Base-by-base conservation (phyloP, 2,329 filamentous ascomycete genomes). In the Parafenestella ontariensis region DNA sequence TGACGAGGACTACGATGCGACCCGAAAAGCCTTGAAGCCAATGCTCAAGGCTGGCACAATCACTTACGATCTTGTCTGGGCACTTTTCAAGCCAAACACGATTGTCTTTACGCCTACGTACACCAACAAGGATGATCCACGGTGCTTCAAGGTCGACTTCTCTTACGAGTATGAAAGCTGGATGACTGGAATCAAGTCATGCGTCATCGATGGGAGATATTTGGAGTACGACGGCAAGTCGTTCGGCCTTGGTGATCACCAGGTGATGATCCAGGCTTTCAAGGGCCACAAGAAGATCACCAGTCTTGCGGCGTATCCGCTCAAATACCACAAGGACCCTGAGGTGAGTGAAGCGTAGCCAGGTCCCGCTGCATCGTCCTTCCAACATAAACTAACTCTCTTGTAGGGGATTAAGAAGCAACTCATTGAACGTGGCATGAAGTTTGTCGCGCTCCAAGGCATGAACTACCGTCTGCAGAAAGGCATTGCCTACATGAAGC, bases 31-130 rank as follows among this genome's bases (percentile, higher is more conserved):
- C 1, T 82, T 96, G 0, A 89, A 92, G 62, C 90, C 91, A 0
- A 86, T 96, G 77, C 80, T 96, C 1, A 85, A 92, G 59, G 89
- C 88, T 28, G 91, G 91, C 8, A 87, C 92, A 40, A 96, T 96
- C 71, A 96, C 91, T 0, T 96, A 93, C 64, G 91, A 96, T 52
- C 82, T 96, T 2, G 79, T 96, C 1, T 96, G 92, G 92, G 91
- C 92, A 0, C 78, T 96, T 3, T 96, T 90, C 83, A 96, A 95
- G 69, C 92, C 92, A 0, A 90, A 92, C 65, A 92, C 90, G 0
- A 84, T 96, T 18, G 89, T 87, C 1, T 94, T 89, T 71, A 80
- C 89, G 0, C 85, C 86, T 0, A 94, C 90, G 0, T 96, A 96
- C 59, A 89, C 89, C 3, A 87, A 86, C 31, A 78, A 82, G 13